Evolutionary conservation across 139 green algal genomes (phyloP), one percentile per base, ranked within the genome.

Genomic region (Micractinium conductrix): DNA sequence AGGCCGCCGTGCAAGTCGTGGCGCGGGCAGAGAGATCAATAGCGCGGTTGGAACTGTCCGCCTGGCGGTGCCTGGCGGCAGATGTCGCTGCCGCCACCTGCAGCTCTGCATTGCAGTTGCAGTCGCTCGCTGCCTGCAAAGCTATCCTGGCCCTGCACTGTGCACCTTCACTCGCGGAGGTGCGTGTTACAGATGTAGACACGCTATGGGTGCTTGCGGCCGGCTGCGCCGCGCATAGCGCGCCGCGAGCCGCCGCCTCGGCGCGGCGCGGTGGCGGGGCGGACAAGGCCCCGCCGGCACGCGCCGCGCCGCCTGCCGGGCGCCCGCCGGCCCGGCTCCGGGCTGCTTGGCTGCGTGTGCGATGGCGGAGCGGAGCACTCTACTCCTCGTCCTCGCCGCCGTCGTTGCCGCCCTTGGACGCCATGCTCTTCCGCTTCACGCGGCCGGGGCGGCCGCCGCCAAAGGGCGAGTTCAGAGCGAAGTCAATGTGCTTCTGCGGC

Each of bases 401-500:
- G 33, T 50, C 50, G 45, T n/a, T 62, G 37, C 76, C 84, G 69
- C 79, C 81, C 87, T 91, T 84, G 53, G 71, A 55, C 38, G 81
- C 72, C 60, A 87, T 72, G 84, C 91, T 91, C 81, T 87, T 93
- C 43, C 95, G 80, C 96, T 99, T 99, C 22, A 96, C 91, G 89
- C 97, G 97, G 69, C 97, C 97, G 68, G 97, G 97, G 68, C 96
- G 94, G 87, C 97, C 97, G 83, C 97, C 97, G 71, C 97, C 97
- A 91, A 99, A 99, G 88, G 97, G 97, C 63, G 89, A 96, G 87
- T 96, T 98, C 62, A 99, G 92, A 24, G 96, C 91, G 87, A 99
- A 99, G 95, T 99, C 97, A 87, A 99, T 99, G 94, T 99, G 97
- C 96, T 99, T 99, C 95, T 99, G 96, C 68, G 35, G 37, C 21